Conservation (phyloP, 495 filamentous ascomycete genomes). For the Pyronema omphalodes region DNA sequence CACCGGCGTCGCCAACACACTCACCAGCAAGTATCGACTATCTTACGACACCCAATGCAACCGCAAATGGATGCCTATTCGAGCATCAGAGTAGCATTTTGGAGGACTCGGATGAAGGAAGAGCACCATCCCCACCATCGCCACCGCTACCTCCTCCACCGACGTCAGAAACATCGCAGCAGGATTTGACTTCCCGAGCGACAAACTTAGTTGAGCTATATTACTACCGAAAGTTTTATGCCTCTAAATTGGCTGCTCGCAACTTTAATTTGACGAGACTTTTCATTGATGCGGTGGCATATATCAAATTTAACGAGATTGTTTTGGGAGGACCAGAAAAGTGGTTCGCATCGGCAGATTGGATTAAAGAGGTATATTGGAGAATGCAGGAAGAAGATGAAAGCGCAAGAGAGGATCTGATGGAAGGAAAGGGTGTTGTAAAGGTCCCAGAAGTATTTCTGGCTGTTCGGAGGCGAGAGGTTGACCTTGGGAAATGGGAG, state of each 20-base stretch:
- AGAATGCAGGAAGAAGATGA: conserved; percentile 15
- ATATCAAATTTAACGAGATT: conserved; percentile 23
- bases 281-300: conserved; percentile 23
- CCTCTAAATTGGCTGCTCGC: conserved; percentile 14
- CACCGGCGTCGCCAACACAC: conserved; percentile 1
- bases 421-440: conserved; percentile 11
- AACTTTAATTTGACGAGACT: conserved; percentile 20
- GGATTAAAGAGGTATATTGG: conserved; percentile 23
- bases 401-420: conserved; percentile 9
- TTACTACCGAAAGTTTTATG: conserved; percentile 23
- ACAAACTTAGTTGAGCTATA: conserved; percentile 18
- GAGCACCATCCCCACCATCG: conserved; percentile 17
- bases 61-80: neutral
- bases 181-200: conserved; percentile 15
- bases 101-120: neutral
- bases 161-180: conserved; percentile 18
- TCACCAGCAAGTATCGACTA: neutral
- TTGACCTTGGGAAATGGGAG: conserved; percentile 11
- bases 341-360: conserved; percentile 21
- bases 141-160: conserved; percentile 21
- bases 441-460: conserved; percentile 19
- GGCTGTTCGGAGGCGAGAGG: conserved; percentile 10
- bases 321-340: conserved; percentile 22
- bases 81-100: neutral
- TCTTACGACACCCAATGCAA: conserved; percentile 1